These are phyloP conservation scores for Trichophaea hybrida DNA, from an alignment of 2,329 filamentous ascomycete genomes.

Conservation along the genomic window DNA sequence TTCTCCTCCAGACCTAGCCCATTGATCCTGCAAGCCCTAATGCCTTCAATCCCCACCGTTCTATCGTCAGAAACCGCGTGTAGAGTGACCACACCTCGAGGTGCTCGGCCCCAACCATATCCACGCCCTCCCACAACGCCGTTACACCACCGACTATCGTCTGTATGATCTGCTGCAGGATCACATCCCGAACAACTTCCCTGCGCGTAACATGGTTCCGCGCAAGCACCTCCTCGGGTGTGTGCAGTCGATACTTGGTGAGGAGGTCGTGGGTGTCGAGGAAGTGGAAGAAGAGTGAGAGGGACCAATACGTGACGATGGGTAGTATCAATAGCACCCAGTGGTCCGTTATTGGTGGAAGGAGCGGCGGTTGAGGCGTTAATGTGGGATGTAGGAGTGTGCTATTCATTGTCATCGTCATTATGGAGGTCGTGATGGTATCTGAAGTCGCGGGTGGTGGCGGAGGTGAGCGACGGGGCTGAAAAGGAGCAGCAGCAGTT, in stretches of 20 bases:
- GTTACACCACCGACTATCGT: conserved; percentile 54
- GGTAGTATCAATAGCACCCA: conserved; percentile 62
- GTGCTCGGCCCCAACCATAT: conserved; percentile 61
- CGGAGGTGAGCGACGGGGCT: neutral
- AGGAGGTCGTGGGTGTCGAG: conserved; percentile 78
- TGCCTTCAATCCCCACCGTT: conserved; percentile 66
- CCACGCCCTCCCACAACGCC: conserved; percentile 55
- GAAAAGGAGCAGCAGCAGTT: neutral
- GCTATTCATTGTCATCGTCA: no score
- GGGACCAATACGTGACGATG: conserved; percentile 71
- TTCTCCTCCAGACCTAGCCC: conserved; percentile 41
- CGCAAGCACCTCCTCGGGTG: conserved; percentile 75
- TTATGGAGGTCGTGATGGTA: neutral
- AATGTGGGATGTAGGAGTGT: conserved; percentile 35
- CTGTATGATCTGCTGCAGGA: conserved; percentile 85
- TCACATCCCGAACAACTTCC: conserved; percentile 78
- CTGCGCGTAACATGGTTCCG: conserved; percentile 74
- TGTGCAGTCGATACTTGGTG: conserved; percentile 84
- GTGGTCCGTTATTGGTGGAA: conserved; percentile 69
- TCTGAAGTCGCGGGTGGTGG: neutral
- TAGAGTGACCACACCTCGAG: conserved; percentile 49
- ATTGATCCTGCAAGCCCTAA: conserved; percentile 60
- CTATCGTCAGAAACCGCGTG: conserved; percentile 40
- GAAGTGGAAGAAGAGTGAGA: conserved; percentile 74
- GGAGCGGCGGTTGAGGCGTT: conserved; percentile 51